A percentile compares a stretch with the other conserved stretches of the same genome.
phyloP scores from a whole-genome alignment of 2,329 filamentous ascomycete genomes.

The Pestalotiopsis fici region DNA sequence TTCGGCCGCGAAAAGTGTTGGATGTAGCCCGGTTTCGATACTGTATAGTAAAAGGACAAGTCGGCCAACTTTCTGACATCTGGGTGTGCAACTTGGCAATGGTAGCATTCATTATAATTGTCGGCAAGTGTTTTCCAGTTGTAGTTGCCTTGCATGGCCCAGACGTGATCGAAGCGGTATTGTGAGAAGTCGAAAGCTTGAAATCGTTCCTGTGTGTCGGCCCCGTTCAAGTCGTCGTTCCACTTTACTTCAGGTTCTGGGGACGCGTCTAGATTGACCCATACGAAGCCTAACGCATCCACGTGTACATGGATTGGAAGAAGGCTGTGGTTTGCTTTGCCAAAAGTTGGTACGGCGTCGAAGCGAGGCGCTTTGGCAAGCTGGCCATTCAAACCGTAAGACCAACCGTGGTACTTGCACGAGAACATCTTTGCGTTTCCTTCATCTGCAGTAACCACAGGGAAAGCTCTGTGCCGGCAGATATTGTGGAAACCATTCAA shows the following conservation, averaged over 20 bases:
- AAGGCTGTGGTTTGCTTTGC: slow-evolving; percentile 55
- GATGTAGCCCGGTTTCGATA: slow-evolving; percentile 33
- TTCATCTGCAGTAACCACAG: slow-evolving; percentile 51
- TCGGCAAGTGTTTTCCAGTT: slow-evolving; percentile 64
- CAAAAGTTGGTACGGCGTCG: slow-evolving; percentile 55
- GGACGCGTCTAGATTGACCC: slow-evolving; percentile 55
- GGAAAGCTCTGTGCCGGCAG: slow-evolving; percentile 62
- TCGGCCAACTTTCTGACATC: slow-evolving; percentile 57
- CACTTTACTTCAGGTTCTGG: slow-evolving; percentile 47
- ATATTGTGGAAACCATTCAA: slow-evolving; percentile 66
- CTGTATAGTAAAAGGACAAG: slow-evolving; percentile 47
- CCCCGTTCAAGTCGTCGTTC: slow-evolving; percentile 51
- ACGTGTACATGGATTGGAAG: slow-evolving; percentile 56
- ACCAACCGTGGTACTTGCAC: slow-evolving; percentile 66
- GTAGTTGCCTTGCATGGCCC: slow-evolving; percentile 56
- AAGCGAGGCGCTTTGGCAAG: slow-evolving; percentile 63
- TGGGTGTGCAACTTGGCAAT: slow-evolving; percentile 61
- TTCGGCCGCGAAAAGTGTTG: slow-evolving; percentile 35
- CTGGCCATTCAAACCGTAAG: slow-evolving; percentile 57
- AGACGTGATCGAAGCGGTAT: slow-evolving; percentile 58
- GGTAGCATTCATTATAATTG: slow-evolving; percentile 69
- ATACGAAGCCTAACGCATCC: slow-evolving; percentile 56
- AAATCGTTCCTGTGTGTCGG: slow-evolving; percentile 47
- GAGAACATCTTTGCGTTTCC: slow-evolving; percentile 54
- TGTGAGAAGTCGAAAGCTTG: slow-evolving; percentile 47